Evolutionary conservation across 2,329 filamentous ascomycete species (phyloP).

Genomic region (Xylariomycetidae sp.): DNA sequence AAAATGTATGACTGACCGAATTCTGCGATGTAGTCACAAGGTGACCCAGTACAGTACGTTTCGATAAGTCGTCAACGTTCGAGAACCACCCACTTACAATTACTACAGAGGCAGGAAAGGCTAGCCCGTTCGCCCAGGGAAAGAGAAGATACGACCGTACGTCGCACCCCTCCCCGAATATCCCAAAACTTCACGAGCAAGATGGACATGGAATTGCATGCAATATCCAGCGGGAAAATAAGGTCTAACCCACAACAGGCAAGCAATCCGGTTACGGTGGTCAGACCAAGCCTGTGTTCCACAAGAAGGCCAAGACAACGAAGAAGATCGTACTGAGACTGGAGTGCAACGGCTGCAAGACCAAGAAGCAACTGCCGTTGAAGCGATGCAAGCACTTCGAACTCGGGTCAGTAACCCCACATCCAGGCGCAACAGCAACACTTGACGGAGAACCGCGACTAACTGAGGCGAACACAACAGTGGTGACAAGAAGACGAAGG

Average conservation of each 20-base stretch:
- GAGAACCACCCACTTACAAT: neutral
- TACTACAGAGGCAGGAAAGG: slow-evolving; percentile 41
- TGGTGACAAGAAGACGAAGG: slow-evolving; percentile 99
- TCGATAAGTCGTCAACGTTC: slow-evolving; percentile 1
- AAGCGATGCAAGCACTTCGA: slow-evolving; percentile 99
- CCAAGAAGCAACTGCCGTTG: slow-evolving; percentile 93
- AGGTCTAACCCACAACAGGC: no score
- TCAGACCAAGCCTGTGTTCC: slow-evolving; percentile 99
- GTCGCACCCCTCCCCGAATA: slow-evolving; percentile 57
- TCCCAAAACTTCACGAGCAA: no score
- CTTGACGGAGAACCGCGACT: no score
- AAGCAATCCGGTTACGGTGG: slow-evolving; percentile 70
- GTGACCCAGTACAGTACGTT: slow-evolving; percentile 8
- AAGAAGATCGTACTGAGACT: slow-evolving; percentile 99
- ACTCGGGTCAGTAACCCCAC: slow-evolving; percentile 76
- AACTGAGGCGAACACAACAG: slow-evolving; percentile 52
- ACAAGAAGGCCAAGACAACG: slow-evolving; percentile 99
- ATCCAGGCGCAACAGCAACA: no score
- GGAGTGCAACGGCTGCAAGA: slow-evolving; percentile 97
- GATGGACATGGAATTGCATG: no score
- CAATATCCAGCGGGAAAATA: no score
- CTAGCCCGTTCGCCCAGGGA: slow-evolving; percentile 94
- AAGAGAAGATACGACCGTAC: slow-evolving; percentile 99
- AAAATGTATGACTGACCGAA: neutral
- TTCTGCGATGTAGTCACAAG: slow-evolving; percentile 47